phyloP scores from a whole-genome alignment of 139 green algal species.

The Choricystis sp. region DNA sequence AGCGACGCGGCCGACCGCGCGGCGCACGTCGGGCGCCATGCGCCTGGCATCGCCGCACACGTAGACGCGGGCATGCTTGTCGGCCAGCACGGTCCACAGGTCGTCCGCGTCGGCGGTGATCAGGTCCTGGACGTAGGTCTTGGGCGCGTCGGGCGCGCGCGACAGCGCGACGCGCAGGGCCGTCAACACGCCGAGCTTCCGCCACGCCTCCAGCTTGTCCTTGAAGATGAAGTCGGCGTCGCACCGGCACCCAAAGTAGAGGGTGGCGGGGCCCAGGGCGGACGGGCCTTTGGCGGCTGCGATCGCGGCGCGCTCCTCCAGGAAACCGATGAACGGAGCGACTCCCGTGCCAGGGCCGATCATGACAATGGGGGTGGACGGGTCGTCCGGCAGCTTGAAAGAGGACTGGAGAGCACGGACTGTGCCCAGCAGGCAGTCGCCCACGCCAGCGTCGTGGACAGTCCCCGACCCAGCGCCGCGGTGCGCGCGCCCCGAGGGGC shows the following conservation, averaged over 20 bases:
- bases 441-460: background rate
- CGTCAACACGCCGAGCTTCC: conserved; percentile 23
- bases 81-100: conserved; percentile 59
- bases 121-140: conserved; percentile 91
- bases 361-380: conserved; percentile 71
- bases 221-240: conserved; percentile 78
- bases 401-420: conserved; percentile 1
- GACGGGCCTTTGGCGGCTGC: background rate
- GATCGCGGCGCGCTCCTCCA: conserved; percentile 14
- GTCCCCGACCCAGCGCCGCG: conserved; percentile 7
- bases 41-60: conserved; percentile 68
- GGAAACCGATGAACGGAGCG: conserved; percentile 71
- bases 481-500: conserved; percentile 53
- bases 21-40: conserved; percentile 56
- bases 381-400: conserved; percentile 32
- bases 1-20: background rate
- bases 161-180: conserved; percentile 68
- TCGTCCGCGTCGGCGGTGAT: conserved; percentile 32
- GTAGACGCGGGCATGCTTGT: conserved; percentile 67
- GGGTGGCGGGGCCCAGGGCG: conserved; percentile 17
- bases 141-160: conserved; percentile 36
- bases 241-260: conserved; percentile 76
- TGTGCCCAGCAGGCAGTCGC: conserved; percentile 3
- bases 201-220: conserved; percentile 45
- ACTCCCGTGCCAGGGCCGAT: conserved; percentile 80